phyloP scores from a whole-genome alignment of 495 filamentous ascomycete species.

The Penicillium paradoxum region DNA sequence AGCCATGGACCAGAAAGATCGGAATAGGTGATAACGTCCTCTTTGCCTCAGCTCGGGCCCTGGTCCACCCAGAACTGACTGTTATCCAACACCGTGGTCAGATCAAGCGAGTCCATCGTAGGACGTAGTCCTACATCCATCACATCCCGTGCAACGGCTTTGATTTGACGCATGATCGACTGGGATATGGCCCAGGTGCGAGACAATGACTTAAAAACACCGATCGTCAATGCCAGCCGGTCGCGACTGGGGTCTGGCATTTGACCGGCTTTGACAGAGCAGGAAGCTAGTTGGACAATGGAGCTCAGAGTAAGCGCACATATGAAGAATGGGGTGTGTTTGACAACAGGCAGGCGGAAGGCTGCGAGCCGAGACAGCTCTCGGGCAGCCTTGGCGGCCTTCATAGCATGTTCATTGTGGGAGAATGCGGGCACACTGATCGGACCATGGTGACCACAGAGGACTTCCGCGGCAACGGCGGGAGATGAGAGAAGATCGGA shows the following conservation, averaged over 20 bases:
- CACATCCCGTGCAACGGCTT: constrained; percentile 45
- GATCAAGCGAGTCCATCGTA: constrained; percentile 39
- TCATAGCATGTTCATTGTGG: constrained; percentile 65
- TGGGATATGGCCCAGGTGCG: constrained; percentile 74
- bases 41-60: constrained; percentile 16
- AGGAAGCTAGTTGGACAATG: constrained; percentile 56
- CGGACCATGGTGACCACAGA: constrained; percentile 42
- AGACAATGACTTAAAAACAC: constrained; percentile 69
- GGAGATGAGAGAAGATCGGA: constrained; percentile 48
- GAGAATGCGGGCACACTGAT: constrained; percentile 49
- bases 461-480: constrained; percentile 43
- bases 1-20: not conserved
- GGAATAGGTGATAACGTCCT: not conserved
- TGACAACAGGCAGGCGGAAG: constrained; percentile 64
- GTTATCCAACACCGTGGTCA: constrained; percentile 35
- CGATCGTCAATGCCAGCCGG: constrained; percentile 74
- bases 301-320: constrained; percentile 64
- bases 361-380: constrained; percentile 74
- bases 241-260: constrained; percentile 68
- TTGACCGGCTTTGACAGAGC: constrained; percentile 64
- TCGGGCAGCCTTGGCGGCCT: constrained; percentile 72
- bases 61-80: constrained; percentile 38
- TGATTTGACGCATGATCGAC: constrained; percentile 68
- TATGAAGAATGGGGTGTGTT: constrained; percentile 85
- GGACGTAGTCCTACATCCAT: constrained; percentile 42